Conservation (phyloP, 768 basidiomycete species). For the Russula earlei region DNA sequence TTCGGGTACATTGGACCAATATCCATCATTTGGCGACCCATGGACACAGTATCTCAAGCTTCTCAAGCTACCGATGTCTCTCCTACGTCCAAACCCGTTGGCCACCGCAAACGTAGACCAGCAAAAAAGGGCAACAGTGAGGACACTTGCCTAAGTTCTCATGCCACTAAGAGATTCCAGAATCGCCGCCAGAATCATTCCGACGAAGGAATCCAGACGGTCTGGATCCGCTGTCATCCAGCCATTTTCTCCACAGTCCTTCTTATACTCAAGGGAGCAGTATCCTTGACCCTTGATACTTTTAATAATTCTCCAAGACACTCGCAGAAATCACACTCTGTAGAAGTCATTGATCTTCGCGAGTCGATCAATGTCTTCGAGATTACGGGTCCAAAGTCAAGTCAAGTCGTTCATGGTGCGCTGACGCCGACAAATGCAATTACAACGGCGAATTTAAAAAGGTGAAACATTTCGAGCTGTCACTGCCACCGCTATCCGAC, state of each 20-base stretch:
- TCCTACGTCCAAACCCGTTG: slow-evolving; percentile 13
- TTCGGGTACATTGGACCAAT: slow-evolving; percentile 59
- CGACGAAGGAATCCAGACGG: slow-evolving; percentile 28
- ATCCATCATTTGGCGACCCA: slow-evolving; percentile 65
- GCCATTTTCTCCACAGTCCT: slow-evolving; percentile 52
- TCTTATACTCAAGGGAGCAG: slow-evolving; percentile 39
- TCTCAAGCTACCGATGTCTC: background rate
- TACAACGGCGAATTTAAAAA: slow-evolving; percentile 47
- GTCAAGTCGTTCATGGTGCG: slow-evolving; percentile 45
- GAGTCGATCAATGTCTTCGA: slow-evolving; percentile 75
- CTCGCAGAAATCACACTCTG: slow-evolving; percentile 25
- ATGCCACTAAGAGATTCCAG: slow-evolving; percentile 23
- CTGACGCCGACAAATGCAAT: slow-evolving; percentile 27
- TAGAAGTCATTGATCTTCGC: slow-evolving; percentile 66
- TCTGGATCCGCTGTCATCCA: slow-evolving; percentile 82
- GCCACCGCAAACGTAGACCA: slow-evolving; percentile 27
- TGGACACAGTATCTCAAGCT: background rate
- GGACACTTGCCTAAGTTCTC: background rate
- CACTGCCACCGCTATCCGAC: background rate
- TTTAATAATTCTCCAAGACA: slow-evolving; percentile 23
- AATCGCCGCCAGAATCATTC: slow-evolving; percentile 17
- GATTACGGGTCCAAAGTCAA: slow-evolving; percentile 79
- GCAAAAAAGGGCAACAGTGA: slow-evolving; percentile 2
- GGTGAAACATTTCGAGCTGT: slow-evolving; percentile 29
- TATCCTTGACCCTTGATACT: slow-evolving; percentile 39